Evolutionary conservation across 495 filamentous ascomycete species (phyloP).

Genomic region (Lasiosphaeria hispida): DNA sequence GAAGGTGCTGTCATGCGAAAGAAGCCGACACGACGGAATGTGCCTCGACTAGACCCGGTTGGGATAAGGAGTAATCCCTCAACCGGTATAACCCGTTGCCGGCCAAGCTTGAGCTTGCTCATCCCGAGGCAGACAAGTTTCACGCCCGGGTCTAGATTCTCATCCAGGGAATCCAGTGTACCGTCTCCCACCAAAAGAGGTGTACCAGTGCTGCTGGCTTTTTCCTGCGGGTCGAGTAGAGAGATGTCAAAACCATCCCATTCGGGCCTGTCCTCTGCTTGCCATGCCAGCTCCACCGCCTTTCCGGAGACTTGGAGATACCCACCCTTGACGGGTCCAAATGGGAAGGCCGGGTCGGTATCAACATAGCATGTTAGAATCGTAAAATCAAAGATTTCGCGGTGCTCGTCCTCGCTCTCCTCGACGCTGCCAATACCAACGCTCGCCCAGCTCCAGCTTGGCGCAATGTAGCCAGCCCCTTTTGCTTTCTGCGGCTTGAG

Average conservation of each 20-base stretch:
- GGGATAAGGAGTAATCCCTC: conserved; percentile 2
- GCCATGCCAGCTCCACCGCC: not conserved
- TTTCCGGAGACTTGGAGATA: conserved; percentile 1
- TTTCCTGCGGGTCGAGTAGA: not conserved
- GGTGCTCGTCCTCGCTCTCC: conserved; percentile 1
- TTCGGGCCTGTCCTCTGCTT: not conserved
- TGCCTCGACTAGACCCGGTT: not conserved
- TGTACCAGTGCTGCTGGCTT: not conserved
- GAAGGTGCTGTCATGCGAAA: conserved; percentile 4
- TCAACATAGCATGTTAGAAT: not conserved
- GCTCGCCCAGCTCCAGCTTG: conserved; percentile 6
- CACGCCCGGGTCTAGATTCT: not conserved
- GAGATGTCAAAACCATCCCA: conserved; percentile 1
- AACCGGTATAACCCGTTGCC: conserved; percentile 1
- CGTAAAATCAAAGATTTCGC: not conserved
- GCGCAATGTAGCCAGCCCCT: conserved; percentile 3
- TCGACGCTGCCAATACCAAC: not conserved
- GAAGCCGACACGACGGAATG: conserved; percentile 5
- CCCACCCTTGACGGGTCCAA: conserved; percentile 1
- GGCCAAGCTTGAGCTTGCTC: conserved; percentile 1
- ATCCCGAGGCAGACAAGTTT: conserved; percentile 2
- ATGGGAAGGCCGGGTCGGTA: not conserved
- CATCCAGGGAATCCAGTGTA: not conserved
- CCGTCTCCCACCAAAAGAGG: not conserved
- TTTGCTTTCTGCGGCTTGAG: not conserved